phyloP scores from a whole-genome alignment of 768 basidiomycete genomes.

The Kwoniella europaea region DNA sequence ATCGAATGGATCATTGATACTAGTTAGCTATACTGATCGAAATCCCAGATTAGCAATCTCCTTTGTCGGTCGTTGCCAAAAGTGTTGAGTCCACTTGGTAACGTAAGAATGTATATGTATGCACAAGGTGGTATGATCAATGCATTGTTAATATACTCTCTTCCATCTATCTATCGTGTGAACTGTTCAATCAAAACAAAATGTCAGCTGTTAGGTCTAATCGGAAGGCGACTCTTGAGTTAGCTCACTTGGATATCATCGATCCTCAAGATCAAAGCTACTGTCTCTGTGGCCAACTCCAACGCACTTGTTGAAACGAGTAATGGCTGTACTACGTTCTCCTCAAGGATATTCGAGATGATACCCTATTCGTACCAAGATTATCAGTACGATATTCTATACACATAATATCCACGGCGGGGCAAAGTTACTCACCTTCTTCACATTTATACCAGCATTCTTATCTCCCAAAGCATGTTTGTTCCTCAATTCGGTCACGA shows the following conservation, averaged over 20 bases:
- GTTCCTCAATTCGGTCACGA: conserved; percentile 96
- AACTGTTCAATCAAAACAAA: conserved; percentile 21
- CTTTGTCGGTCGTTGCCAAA: no score
- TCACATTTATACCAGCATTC: conserved; percentile 96
- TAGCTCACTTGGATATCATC: conserved; percentile 65
- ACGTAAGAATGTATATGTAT: not conserved
- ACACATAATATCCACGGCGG: not conserved
- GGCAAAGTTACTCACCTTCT: conserved; percentile 69
- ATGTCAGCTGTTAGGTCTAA: conserved; percentile 4
- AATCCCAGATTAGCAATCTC: no score
- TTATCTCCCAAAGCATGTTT: conserved; percentile 92
- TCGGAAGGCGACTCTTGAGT: no score
- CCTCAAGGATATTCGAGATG: conserved; percentile 95
- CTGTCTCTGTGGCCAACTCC: conserved; percentile 94
- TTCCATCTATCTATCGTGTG: conserved; percentile 30
- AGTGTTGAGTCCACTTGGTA: not conserved
- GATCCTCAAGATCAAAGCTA: conserved; percentile 92
- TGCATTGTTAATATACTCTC: conserved; percentile 13
- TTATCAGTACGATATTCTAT: not conserved
- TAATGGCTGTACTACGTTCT: conserved; percentile 95
- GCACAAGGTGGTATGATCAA: not conserved
- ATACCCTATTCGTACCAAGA: conserved; percentile 67
- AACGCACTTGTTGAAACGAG: conserved; percentile 93
- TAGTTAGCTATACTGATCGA: no score
- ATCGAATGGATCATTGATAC: not conserved